Conservation (phyloP, 139 green algal genomes). For the Chlamydomonas eustigma region DNA sequence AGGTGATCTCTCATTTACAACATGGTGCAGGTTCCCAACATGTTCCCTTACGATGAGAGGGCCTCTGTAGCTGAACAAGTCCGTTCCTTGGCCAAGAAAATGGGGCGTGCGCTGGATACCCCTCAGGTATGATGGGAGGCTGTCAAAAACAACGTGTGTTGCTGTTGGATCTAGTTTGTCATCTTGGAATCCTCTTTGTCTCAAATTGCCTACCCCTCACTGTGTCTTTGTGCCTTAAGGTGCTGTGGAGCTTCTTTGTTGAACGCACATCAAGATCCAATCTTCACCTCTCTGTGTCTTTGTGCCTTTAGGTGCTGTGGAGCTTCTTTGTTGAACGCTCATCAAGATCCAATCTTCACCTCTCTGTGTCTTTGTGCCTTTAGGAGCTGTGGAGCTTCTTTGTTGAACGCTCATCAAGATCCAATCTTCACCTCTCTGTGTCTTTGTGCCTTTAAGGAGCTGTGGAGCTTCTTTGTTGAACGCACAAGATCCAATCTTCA, state of each 20-base stretch:
- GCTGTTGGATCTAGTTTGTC: background rate
- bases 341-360: too few relatives aligned
- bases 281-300: background rate
- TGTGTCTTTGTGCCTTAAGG: too few relatives aligned
- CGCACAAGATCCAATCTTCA: slow-evolving; percentile 60
- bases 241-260: too few relatives aligned
- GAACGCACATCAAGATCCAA: too few relatives aligned
- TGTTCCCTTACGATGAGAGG: slow-evolving; percentile 73
- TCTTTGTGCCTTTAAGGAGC: slow-evolving; percentile 61
- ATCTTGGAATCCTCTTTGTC: background rate
- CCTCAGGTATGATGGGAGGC: slow-evolving; percentile 5
- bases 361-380: slow-evolving; percentile 25
- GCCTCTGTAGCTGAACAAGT: slow-evolving; percentile 46
- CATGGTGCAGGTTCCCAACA: slow-evolving; percentile 60
- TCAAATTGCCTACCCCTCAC: background rate
- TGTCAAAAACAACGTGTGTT: background rate
- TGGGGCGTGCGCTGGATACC: slow-evolving; percentile 32
- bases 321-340: too few relatives aligned
- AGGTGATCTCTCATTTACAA: too few relatives aligned
- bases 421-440: too few relatives aligned
- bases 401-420: slow-evolving; percentile 35
- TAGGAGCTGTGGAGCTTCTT: slow-evolving; percentile 33
- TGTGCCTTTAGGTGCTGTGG: too few relatives aligned
- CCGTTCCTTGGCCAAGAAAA: slow-evolving; percentile 13
- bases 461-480: slow-evolving; percentile 57